Percentiles rank a stretch among this genome's conserved stretches.
phyloP scores from a whole-genome alignment of 1,284 basidiomycete genomes.

The Marasmius tenuissimus region DNA sequence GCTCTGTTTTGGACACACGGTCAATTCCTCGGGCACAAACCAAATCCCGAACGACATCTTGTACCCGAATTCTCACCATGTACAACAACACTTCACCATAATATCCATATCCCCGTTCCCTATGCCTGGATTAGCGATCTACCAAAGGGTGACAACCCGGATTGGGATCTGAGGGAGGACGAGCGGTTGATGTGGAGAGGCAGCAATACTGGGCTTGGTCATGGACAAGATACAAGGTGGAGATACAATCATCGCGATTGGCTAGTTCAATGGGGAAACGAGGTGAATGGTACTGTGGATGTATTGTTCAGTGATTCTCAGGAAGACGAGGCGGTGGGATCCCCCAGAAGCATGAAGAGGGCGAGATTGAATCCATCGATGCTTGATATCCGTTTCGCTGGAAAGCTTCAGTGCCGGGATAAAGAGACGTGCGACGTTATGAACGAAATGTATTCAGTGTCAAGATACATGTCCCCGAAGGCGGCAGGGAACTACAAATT shows the following conservation, averaged over 20 bases:
- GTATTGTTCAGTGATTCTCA: constrained; percentile 24
- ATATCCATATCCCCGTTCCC: constrained; percentile 54
- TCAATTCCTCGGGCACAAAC: constrained; percentile 53
- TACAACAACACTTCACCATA: constrained; percentile 55
- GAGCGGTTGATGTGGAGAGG: constrained; percentile 64
- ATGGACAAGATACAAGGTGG: constrained; percentile 46
- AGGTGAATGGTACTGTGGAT: constrained; percentile 29
- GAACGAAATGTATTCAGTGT: constrained; percentile 47
- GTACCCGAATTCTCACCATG: constrained; percentile 60
- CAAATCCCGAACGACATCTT: constrained; percentile 48
- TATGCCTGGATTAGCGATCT: constrained; percentile 44
- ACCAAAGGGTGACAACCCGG: constrained; percentile 42
- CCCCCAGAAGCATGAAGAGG: constrained; percentile 33
- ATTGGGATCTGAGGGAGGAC: constrained; percentile 55
- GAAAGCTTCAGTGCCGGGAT: constrained; percentile 47
- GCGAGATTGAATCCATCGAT: constrained; percentile 46
- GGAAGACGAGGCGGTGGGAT: constrained; percentile 38
- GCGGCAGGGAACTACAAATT: constrained; percentile 66
- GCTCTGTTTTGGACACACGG: constrained; percentile 48
- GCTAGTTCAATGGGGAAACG: constrained; percentile 36
- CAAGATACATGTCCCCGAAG: constrained; percentile 35
- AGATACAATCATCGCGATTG: constrained; percentile 44
- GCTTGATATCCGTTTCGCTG: constrained; percentile 61
- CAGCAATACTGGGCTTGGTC: constrained; percentile 62
- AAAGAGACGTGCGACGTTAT: constrained; percentile 38